Conservation (phyloP, 805 yeast species). For the Saccharomycopsis malanga region DNA sequence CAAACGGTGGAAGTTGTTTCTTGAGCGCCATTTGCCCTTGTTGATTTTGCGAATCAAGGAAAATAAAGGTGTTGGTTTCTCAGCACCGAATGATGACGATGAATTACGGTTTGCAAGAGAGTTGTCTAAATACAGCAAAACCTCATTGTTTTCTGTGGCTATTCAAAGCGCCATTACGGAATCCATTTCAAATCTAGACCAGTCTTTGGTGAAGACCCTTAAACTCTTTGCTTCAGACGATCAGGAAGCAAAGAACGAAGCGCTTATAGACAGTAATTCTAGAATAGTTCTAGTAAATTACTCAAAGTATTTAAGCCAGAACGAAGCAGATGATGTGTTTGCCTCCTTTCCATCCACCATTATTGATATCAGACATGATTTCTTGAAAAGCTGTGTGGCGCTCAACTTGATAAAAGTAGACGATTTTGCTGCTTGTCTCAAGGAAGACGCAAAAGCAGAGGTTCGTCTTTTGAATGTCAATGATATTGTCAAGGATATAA, state of each 20-base stretch:
- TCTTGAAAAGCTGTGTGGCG: constrained; percentile 39
- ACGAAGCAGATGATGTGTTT: constrained; percentile 42
- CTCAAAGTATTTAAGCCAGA: constrained; percentile 30
- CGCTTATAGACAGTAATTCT: constrained; percentile 26
- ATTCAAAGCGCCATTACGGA: constrained; percentile 15
- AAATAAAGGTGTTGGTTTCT: constrained; percentile 8
- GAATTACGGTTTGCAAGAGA: not conserved
- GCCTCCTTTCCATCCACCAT: constrained; percentile 42
- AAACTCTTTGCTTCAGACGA: constrained; percentile 22
- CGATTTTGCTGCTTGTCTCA: constrained; percentile 30
- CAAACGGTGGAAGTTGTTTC: constrained; percentile 40
- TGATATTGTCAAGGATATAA: constrained; percentile 32
- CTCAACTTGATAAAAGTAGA: constrained; percentile 32
- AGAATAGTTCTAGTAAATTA: constrained; percentile 29
- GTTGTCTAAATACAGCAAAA: not conserved
- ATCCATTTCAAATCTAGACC: constrained; percentile 30
- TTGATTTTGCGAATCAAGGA: constrained; percentile 27
- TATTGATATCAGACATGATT: constrained; percentile 44
- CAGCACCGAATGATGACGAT: not conserved
- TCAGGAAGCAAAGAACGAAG: constrained; percentile 25
- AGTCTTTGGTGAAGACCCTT: constrained; percentile 28
- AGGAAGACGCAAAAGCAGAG: constrained; percentile 36
- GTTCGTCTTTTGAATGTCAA: constrained; percentile 27
- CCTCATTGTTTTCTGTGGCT: not conserved
- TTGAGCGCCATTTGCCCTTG: constrained; percentile 41